Conservation (phyloP, 1,284 basidiomycete species). For the Tremellales sp. region DNA sequence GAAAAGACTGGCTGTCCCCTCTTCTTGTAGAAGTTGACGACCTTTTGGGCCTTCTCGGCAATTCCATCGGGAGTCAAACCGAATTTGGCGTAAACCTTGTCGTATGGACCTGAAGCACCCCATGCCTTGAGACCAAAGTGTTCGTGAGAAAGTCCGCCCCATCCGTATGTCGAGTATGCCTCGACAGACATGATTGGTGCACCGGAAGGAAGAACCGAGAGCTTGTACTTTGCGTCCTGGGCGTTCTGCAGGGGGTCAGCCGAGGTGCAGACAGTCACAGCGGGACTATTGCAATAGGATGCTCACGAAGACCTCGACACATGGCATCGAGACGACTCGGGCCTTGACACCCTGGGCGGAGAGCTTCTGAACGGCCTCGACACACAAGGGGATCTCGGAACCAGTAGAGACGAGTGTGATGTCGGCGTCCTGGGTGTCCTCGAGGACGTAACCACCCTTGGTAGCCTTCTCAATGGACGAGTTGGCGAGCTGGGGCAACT, state of each 20-base stretch:
- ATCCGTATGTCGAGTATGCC: constrained; percentile 70
- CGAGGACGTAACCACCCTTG: constrained; percentile 84
- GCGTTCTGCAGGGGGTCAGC: constrained; percentile 52
- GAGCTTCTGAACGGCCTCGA: constrained; percentile 77
- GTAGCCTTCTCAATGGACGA: constrained; percentile 78
- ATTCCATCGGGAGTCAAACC: constrained; percentile 73
- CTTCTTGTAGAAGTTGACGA: constrained; percentile 81
- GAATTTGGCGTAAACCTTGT: constrained; percentile 83
- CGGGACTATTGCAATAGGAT: too few species aligned
- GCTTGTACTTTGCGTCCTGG: constrained; percentile 73
- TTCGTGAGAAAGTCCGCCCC: constrained; percentile 85
- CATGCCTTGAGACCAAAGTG: constrained; percentile 74
- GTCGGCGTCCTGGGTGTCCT: constrained; percentile 67
- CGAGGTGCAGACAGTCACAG: too few species aligned
- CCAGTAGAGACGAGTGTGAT: constrained; percentile 85
- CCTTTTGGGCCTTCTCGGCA: constrained; percentile 74
- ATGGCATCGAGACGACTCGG: constrained; percentile 81
- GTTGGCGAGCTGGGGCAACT: constrained; percentile 85
- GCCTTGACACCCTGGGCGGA: constrained; percentile 71
- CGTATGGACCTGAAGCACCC: constrained; percentile 87
- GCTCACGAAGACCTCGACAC: constrained; percentile 71
- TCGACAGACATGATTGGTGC: constrained; percentile 87
- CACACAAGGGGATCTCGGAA: constrained; percentile 78
- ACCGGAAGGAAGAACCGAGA: constrained; percentile 80
- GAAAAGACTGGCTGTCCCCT: constrained; percentile 69